A percentile compares a stretch with the other conserved stretches of the same genome.
These are phyloP conservation scores for Apiotrichum gracile DNA, from an alignment of 1,284 basidiomycete species.

Conservation along the genomic window DNA sequence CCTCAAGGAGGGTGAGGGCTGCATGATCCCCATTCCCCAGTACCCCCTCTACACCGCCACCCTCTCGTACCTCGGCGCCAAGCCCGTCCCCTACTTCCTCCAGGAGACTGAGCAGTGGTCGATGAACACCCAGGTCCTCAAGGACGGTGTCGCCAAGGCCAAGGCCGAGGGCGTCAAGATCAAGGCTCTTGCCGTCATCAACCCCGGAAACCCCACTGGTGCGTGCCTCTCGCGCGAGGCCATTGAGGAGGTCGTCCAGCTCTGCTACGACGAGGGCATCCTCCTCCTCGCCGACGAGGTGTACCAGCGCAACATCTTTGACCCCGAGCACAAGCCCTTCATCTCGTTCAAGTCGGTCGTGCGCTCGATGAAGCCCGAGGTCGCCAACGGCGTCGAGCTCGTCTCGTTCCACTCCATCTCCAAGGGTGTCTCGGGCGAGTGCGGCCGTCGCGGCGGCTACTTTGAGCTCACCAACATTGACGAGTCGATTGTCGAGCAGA, in stretches of 20 bases:
- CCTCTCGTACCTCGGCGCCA: slow-evolving; percentile 74
- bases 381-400: slow-evolving; percentile 58
- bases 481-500: slow-evolving; percentile 67
- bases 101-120: slow-evolving; percentile 79
- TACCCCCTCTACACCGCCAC: slow-evolving; percentile 96
- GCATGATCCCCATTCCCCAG: slow-evolving; percentile 88
- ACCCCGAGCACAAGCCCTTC: slow-evolving; percentile 61
- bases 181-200: slow-evolving; percentile 87
- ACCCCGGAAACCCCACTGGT: slow-evolving; percentile 94
- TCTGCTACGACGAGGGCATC: slow-evolving; percentile 79
- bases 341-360: slow-evolving; percentile 87
- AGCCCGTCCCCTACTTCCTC: slow-evolving; percentile 82
- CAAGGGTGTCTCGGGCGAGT: slow-evolving; percentile 90
- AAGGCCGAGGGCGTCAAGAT: slow-evolving; percentile 59
- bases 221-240: slow-evolving; percentile 65
- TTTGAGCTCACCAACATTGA: slow-evolving; percentile 80
- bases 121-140: slow-evolving; percentile 68
- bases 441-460: slow-evolving; percentile 87
- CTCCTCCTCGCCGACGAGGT: slow-evolving; percentile 92
- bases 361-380: slow-evolving; percentile 53
- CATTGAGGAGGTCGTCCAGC: slow-evolving; percentile 65
- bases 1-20: slow-evolving; percentile 41
- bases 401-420: slow-evolving; percentile 93
- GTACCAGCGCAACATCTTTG: slow-evolving; percentile 87
- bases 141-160: slow-evolving; percentile 63